Base-by-base conservation (phyloP, 2,329 filamentous ascomycete species). In the Penicillium sp. region DNA sequence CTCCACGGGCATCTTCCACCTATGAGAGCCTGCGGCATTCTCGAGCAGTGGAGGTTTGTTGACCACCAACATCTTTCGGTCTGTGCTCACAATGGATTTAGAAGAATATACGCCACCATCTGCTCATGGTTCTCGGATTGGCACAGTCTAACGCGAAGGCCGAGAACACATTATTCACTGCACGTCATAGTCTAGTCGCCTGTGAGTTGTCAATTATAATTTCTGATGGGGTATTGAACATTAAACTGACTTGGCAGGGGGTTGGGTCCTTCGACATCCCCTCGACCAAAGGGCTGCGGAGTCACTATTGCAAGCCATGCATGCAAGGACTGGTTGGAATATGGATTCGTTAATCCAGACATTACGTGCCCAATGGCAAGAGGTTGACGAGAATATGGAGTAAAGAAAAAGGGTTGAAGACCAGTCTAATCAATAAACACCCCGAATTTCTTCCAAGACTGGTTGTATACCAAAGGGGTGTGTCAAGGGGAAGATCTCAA, bases 161-260 rank as follows among this genome's bases (percentile, higher is more conserved):
- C 2, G 66, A 68, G 22, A 69, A 68, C 26, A 66, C 66, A 2
- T 55, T 67, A 10, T 68, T 68, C 10, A 68, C 66, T 32, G 67
- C 66, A 45, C 53, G 64, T 10, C 66, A 68, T 46, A 67, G 62
- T 51, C 45, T 68, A 14, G 64, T 68, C 1, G 58, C 66, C 9
- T 68, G 64, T 69, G 54, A 62, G 66, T 53, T 24, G 9, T 16
- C 4, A 18, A 7, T 45, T 8, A 7, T 11, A 9, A 16, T 40
- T 18, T 18, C 7, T 22, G 38, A 29, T 37, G 24, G 24, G 24
- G 7, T 26, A 26, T 26, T 26, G 24, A 26, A 29, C 29, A 29
- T 44, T 13, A 8, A 44, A 22, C 16, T 48, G 13, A 50, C 24
- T 39, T 44, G 9, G 26, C 24, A 68, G 67, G 65, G 66, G 66